Percentiles rank a stretch among this genome's conserved stretches.
Evolutionary conservation across 768 basidiomycete genomes (phyloP).

Genomic region (Lentinula guzmanii): DNA sequence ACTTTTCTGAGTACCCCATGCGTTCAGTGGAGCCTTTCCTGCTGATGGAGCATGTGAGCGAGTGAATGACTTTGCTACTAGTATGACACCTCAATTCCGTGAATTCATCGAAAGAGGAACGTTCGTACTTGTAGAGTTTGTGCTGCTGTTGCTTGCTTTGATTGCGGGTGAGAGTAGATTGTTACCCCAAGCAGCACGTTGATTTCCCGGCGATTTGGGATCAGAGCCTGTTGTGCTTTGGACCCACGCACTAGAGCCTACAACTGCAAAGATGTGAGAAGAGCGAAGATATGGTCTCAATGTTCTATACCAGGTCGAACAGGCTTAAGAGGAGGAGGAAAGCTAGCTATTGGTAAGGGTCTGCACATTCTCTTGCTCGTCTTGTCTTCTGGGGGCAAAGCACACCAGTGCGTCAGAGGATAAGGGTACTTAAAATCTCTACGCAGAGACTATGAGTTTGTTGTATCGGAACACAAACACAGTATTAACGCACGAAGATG

Average conservation of each 20-base stretch:
- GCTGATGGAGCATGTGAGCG: not conserved
- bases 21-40: not conserved
- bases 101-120: not conserved
- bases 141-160: not conserved
- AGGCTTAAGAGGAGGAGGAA: not conserved
- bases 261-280: not conserved
- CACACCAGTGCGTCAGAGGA: not conserved
- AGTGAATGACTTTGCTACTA: not conserved
- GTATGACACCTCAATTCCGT: not conserved
- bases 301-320: not conserved
- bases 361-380: slow-evolving; percentile 3
- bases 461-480: not conserved
- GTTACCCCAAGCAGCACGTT: not conserved
- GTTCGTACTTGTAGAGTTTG: not conserved
- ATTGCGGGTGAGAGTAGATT: not conserved
- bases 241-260: not conserved
- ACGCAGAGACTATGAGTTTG: not conserved
- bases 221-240: not conserved
- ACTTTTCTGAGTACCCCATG: not conserved
- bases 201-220: not conserved
- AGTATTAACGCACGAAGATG: not conserved
- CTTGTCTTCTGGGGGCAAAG: not conserved
- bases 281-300: not conserved
- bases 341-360: not conserved
- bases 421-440: not conserved